Evolutionary conservation across 1,139 yeast species (phyloP).

Genomic region (Scheffersomyces quercinus): DNA sequence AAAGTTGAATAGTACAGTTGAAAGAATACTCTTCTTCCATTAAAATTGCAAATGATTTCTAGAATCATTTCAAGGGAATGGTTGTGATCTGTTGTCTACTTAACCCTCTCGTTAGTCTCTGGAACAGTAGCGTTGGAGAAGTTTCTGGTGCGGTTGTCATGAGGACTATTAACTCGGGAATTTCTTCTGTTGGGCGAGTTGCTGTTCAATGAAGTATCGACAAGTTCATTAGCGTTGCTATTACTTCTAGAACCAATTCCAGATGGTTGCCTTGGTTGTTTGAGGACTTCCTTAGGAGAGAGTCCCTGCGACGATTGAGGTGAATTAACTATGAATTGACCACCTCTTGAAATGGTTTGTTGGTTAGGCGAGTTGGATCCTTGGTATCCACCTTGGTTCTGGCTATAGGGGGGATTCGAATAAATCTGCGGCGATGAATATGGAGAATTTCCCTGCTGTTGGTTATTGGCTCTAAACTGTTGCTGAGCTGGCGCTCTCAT

Average conservation of each 20-base stretch:
- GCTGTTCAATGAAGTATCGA: background rate
- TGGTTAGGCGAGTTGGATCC: conserved; percentile 2
- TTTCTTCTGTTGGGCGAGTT: background rate
- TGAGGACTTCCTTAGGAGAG: conserved; percentile 31
- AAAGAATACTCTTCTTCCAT: too few species aligned
- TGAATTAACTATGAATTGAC: conserved; percentile 20
- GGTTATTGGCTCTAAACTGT: conserved; percentile 4
- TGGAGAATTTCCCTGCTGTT: conserved; percentile 15
- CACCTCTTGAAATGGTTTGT: conserved; percentile 16
- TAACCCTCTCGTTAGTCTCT: too few species aligned
- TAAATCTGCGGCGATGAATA: conserved; percentile 25
- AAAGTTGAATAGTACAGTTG: too few species aligned
- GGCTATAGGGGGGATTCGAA: conserved; percentile 11
- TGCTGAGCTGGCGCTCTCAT: background rate
- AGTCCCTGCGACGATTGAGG: conserved; percentile 36
- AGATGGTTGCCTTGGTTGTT: conserved; percentile 16
- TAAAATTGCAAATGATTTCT: too few species aligned
- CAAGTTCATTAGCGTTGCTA: background rate
- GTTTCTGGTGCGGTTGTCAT: background rate
- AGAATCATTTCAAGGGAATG: too few species aligned
- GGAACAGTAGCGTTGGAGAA: too few species aligned
- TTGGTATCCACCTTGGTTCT: conserved; percentile 1
- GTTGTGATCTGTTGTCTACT: too few species aligned
- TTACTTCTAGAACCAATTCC: background rate
- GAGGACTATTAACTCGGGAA: background rate